Evolutionary conservation across 169 alveolate species (phyloP).

Genomic region (Eimeria necatrix): DNA sequence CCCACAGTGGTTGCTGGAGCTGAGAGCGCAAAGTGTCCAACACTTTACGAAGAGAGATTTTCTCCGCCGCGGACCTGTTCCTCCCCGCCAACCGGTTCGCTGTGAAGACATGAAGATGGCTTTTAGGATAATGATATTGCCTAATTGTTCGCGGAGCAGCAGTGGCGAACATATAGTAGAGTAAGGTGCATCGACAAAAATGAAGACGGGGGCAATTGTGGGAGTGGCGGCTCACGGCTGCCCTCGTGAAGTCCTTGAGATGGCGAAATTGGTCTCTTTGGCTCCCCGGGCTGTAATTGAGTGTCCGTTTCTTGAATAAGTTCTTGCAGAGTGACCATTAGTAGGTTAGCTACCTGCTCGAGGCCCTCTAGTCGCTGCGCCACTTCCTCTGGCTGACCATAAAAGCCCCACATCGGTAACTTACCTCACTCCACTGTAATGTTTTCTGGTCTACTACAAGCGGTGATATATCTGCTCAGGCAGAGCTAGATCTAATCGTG

Average conservation of each 20-base stretch:
- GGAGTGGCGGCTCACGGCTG: constrained; percentile 6
- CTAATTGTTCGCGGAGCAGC: no score
- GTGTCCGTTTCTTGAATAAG: constrained; percentile 12
- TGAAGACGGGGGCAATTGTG: no score
- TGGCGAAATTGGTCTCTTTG: background rate
- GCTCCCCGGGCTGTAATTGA: background rate
- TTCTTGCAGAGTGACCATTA: background rate
- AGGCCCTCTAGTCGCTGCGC: constrained; percentile 54
- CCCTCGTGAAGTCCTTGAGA: background rate
- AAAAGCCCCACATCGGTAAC: background rate
- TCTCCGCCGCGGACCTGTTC: background rate
- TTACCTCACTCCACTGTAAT: no score
- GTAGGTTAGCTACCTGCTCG: background rate
- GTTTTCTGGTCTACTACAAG: no score
- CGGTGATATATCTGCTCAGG: no score
- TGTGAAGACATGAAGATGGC: background rate
- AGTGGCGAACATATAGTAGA: no score
- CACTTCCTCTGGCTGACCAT: constrained; percentile 39
- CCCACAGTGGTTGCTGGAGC: constrained; percentile 3
- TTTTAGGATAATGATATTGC: no score
- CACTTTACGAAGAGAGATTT: constrained; percentile 20
- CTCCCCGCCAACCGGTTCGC: background rate
- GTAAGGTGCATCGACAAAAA: no score
- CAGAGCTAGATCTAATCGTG: no score
- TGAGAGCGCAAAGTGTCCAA: constrained; percentile 10